Evolutionary conservation across 1,284 basidiomycete species (phyloP).

Genomic region (Ganoderma leucocontextum): DNA sequence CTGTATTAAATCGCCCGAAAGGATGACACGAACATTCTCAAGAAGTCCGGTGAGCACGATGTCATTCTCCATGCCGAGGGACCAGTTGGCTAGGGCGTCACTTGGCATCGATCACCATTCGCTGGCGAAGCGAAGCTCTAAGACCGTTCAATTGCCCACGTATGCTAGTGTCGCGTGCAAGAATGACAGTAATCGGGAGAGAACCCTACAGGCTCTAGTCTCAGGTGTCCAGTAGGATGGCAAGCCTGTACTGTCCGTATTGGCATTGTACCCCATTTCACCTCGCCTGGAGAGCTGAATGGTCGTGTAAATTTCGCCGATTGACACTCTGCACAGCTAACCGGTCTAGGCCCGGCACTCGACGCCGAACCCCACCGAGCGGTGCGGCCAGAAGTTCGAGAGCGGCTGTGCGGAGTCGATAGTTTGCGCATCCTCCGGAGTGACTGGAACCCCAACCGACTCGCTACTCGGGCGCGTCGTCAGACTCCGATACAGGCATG

Average conservation of each 20-base stretch:
- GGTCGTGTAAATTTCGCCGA: not conserved
- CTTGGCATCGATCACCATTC: not conserved
- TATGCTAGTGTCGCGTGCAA: not conserved
- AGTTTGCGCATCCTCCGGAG: not conserved
- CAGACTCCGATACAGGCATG: not conserved
- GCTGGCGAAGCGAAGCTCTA: not conserved
- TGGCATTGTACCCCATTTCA: not conserved
- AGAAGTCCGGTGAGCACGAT: slow-evolving; percentile 33
- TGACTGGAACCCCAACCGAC: not conserved
- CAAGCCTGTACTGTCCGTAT: not conserved
- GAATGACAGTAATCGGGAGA: not conserved
- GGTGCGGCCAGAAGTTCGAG: not conserved
- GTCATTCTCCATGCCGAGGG: slow-evolving; percentile 36
- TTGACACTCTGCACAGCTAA: not conserved
- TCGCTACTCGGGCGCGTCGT: not conserved
- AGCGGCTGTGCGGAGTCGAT: not conserved
- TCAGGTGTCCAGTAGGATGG: not conserved
- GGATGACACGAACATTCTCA: slow-evolving; percentile 13
- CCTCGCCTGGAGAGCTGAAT: not conserved
- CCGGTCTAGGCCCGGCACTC: not conserved
- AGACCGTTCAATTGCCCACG: not conserved
- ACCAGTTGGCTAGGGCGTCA: not conserved
- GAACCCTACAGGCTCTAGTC: not conserved
- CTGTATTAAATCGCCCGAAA: not conserved
- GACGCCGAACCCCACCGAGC: not conserved